Base-by-base conservation (phyloP, 2,329 filamentous ascomycete species). In the Balansia obtecta region DNA sequence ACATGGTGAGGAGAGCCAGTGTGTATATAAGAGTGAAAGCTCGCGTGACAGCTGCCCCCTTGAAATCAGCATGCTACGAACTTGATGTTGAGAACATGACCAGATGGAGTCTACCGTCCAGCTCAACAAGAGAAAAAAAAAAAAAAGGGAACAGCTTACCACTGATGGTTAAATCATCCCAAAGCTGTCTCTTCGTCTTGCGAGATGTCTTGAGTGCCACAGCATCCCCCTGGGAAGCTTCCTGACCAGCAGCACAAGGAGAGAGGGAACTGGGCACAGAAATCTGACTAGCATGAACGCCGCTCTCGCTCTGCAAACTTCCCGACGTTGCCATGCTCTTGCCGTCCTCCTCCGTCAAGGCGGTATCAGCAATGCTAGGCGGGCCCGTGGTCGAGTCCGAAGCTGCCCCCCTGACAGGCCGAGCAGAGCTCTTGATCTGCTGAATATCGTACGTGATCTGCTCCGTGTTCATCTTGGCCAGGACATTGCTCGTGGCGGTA, bases 91-190 rank as follows among this genome's bases (percentile, higher is more conserved):
- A 8, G 5, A 12, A 43, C 41, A 44, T n/a, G 8, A 27, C 27
- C 27, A 27, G 27, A 6, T 27, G 27, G 27, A 27, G 27, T 8
- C 27, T 5, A 4, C 27, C 7, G 1, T 27, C 27, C 27, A 22
- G 20, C 20, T n/a, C n/a, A n/a, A n/a, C n/a, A n/a, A n/a, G n/a
- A n/a, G n/a, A n/a, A n/a, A n/a, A n/a, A 10, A 20, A 4, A 42
- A 4, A 42, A 13, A 43, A 2, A 43, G 46, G 16, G n/a, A 40
- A 37, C 18, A 37, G 73, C 85, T 64, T 70, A 94, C 89, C 90
- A 69, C 85, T 89, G 58, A 97, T 95, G 63, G 95, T 96, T 67
- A 98, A 79, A 63, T 98, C 91, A 65, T 94, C 90, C 93, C 93
- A 98, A 43, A 98, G 74, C 70, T 97, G 90, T 46, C 87, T 80